Conservation (phyloP, 176 grass and related monocot genomes). For the Elymus sibiricus region DNA sequence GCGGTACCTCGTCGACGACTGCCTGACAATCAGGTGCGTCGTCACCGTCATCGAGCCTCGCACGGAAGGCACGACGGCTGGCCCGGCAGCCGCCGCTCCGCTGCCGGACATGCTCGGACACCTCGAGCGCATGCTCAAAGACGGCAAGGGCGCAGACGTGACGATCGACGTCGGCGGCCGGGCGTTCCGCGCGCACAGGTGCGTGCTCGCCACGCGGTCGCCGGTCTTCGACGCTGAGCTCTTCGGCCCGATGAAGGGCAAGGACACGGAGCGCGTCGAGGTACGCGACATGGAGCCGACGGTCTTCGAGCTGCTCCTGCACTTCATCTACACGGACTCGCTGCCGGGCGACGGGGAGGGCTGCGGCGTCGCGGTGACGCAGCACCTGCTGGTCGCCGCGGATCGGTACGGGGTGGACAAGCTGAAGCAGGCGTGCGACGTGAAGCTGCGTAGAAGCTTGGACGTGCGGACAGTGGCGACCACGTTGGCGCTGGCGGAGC, state of each 20-base stretch:
- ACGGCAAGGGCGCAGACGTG: neutral
- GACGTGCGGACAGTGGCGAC: neutral
- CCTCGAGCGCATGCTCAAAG: neutral
- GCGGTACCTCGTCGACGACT: neutral
- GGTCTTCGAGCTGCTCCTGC: conserved; percentile 20
- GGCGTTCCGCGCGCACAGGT: neutral
- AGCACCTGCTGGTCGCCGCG: conserved; percentile 23
- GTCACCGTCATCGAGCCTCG: neutral
- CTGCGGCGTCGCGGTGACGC: neutral
- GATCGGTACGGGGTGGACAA: conserved; percentile 31
- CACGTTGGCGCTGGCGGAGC: conserved; percentile 12
- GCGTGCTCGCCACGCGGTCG: conserved; percentile 13
- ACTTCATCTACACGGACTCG: conserved; percentile 31
- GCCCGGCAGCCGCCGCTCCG: neutral
- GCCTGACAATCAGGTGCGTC: conserved; percentile 11
- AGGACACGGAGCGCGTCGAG: neutral
- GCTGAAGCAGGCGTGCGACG: conserved; percentile 4
- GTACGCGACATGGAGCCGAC: neutral
- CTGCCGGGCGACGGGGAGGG: neutral
- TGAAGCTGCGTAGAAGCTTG: neutral
- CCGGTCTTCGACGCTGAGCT: conserved; percentile 11
- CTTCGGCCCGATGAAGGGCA: conserved; percentile 4
- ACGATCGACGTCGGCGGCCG: neutral
- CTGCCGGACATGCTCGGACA: neutral
- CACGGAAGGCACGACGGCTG: neutral